Evolutionary conservation across 176 grass and related monocot species (phyloP).

Genomic region (Triticum monococcum): DNA sequence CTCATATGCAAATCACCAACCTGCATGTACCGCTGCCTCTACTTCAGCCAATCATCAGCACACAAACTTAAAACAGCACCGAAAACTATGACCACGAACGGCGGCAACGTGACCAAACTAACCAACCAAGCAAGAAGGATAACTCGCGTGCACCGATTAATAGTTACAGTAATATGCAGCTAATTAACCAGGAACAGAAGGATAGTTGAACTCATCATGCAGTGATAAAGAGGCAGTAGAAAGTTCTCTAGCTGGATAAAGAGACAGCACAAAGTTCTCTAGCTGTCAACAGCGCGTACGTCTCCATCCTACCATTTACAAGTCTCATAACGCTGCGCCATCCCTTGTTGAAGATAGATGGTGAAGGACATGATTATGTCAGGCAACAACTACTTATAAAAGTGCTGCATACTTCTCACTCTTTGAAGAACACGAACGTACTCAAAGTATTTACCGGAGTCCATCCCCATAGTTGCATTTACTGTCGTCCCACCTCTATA

Average conservation of each 20-base stretch:
- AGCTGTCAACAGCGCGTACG: not conserved
- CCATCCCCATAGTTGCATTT: slow-evolving; percentile 65
- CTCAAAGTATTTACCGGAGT: slow-evolving; percentile 55
- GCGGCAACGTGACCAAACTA: not conserved
- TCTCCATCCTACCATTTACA: slow-evolving; percentile 7
- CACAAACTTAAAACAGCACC: not conserved
- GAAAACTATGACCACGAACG: not conserved
- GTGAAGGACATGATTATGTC: not conserved
- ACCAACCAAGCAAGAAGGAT: not conserved
- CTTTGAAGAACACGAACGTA: slow-evolving; percentile 65
- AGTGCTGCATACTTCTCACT: slow-evolving; percentile 52
- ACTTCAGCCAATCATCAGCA: not conserved
- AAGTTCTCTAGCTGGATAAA: not conserved
- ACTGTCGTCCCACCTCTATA: slow-evolving; percentile 37
- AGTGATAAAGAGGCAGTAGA: not conserved
- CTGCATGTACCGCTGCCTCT: too few species aligned
- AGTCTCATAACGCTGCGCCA: not conserved
- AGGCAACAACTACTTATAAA: slow-evolving; percentile 10
- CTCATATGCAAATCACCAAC: too few species aligned
- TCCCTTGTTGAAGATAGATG: slow-evolving; percentile 10
- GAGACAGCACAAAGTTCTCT: not conserved
- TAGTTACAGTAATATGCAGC: not conserved
- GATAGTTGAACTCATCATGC: not conserved
- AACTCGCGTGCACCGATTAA: not conserved
- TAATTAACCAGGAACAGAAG: not conserved